Conservation (phyloP, 768 basidiomycete species). For the Lentinula raphanica region DNA sequence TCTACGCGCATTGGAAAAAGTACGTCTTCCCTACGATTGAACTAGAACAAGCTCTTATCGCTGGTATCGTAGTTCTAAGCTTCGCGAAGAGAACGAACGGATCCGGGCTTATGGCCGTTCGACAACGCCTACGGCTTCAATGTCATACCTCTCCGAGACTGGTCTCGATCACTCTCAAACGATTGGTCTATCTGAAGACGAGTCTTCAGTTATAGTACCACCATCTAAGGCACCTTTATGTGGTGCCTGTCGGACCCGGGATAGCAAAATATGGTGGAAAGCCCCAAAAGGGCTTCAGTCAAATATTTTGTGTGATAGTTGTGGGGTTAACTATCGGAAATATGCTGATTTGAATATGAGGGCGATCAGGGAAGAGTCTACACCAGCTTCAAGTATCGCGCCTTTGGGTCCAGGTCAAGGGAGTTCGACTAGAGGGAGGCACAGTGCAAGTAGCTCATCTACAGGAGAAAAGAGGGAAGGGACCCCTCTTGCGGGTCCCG, state of each 20-base stretch:
- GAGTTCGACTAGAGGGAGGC: slow-evolving; percentile 19
- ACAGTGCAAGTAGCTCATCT: slow-evolving; percentile 5
- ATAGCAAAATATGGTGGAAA: slow-evolving; percentile 84
- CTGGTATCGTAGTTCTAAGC: slow-evolving; percentile 43
- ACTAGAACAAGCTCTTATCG: slow-evolving; percentile 6
- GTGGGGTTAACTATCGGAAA: slow-evolving; percentile 87
- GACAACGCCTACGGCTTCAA: slow-evolving; percentile 25
- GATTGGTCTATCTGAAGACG: slow-evolving; percentile 61
- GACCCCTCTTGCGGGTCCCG: slow-evolving; percentile 43
- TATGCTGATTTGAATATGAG: slow-evolving; percentile 85
- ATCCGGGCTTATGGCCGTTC: slow-evolving; percentile 37
- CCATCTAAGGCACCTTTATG: slow-evolving; percentile 58
- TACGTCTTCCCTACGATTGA: slow-evolving; percentile 22
- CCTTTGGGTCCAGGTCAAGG: slow-evolving; percentile 20
- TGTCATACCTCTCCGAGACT: slow-evolving; percentile 23
- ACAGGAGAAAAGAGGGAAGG: slow-evolving; percentile 56
- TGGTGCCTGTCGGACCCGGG: slow-evolving; percentile 80
- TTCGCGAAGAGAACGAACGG: slow-evolving; percentile 63
- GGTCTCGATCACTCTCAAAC: slow-evolving; percentile 36
- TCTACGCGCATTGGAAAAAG: slow-evolving; percentile 87
- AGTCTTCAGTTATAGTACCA: slow-evolving; percentile 65
- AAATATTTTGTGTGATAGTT: slow-evolving; percentile 75
- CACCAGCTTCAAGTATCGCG: slow-evolving; percentile 10
- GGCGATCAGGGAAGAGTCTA: slow-evolving; percentile 61
- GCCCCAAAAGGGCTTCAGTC: slow-evolving; percentile 83